These are phyloP conservation scores for Phytophthora macrochlamydospora DNA, from an alignment of 352 stramenopile species.

Conservation along the genomic window DNA sequence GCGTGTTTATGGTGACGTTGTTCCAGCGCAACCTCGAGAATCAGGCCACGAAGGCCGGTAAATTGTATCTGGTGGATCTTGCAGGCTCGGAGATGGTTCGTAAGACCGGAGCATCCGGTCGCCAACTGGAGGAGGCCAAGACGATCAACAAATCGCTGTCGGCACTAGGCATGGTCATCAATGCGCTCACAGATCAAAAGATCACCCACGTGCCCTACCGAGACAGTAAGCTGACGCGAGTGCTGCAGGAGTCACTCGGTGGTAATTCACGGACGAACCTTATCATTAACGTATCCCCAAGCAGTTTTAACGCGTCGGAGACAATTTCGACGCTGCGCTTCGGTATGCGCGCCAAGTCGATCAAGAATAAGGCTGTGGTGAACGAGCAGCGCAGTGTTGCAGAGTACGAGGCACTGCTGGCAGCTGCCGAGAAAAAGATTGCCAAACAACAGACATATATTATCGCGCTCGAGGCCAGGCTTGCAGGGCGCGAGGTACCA, in stretches of 20 bases:
- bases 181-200: slow-evolving; percentile 88
- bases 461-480: slow-evolving; percentile 71
- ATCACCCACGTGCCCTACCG: slow-evolving; percentile 88
- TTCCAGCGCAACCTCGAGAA: slow-evolving; percentile 87
- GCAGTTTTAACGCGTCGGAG: slow-evolving; percentile 90
- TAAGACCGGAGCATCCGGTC: slow-evolving; percentile 90
- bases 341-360: slow-evolving; percentile 92
- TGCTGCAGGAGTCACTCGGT: slow-evolving; percentile 93
- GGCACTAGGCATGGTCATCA: slow-evolving; percentile 95
- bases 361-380: slow-evolving; percentile 95
- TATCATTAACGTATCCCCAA: slow-evolving; percentile 93
- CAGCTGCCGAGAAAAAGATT: slow-evolving; percentile 83
- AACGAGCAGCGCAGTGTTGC: slow-evolving; percentile 92
- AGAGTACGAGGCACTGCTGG: slow-evolving; percentile 89
- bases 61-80: slow-evolving; percentile 94
- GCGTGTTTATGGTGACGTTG: slow-evolving; percentile 93
- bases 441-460: slow-evolving; percentile 85
- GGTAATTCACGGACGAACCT: slow-evolving; percentile 94
- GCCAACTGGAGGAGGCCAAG: slow-evolving; percentile 94
- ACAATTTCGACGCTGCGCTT: slow-evolving; percentile 94
- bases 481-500: slow-evolving; percentile 35
- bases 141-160: slow-evolving; percentile 97
- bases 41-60: slow-evolving; percentile 88
- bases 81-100: slow-evolving; percentile 95
- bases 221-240: slow-evolving; percentile 92